Evolutionary conservation across 208 protist genomes (phyloP).

Genomic region (Trypanosoma rangeli): DNA sequence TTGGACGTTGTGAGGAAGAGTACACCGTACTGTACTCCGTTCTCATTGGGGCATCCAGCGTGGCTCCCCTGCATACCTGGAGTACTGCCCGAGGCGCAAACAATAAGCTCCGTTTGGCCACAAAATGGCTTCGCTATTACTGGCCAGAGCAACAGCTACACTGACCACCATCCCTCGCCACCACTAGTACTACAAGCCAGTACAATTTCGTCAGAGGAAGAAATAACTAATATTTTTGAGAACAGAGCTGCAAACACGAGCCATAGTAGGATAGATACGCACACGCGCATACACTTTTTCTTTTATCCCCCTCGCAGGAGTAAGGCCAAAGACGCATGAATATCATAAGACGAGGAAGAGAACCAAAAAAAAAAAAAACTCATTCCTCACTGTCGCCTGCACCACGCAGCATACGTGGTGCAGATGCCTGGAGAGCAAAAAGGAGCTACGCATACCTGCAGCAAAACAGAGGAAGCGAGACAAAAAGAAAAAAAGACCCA

Average conservation of each 20-base stretch:
- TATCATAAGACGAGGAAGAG: not conserved
- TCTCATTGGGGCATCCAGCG: conserved; percentile 5
- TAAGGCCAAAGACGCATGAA: not conserved
- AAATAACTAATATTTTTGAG: not conserved
- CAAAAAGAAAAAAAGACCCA: too few species aligned
- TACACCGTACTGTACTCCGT: conserved; percentile 21
- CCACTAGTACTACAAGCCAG: not conserved
- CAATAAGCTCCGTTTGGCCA: conserved; percentile 25
- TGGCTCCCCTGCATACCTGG: conserved; percentile 31
- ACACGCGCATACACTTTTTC: not conserved
- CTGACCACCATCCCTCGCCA: not conserved
- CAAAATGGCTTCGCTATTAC: conserved; percentile 17
- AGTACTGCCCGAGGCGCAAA: conserved; percentile 21
- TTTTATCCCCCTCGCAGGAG: not conserved
- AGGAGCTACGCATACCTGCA: not conserved
- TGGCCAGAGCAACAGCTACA: not conserved
- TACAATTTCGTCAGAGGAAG: not conserved
- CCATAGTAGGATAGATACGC: not conserved
- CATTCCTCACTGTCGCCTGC: not conserved
- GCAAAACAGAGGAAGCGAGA: not conserved
- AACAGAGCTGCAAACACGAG: not conserved
- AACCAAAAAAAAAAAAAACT: not conserved
- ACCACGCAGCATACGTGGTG: not conserved
- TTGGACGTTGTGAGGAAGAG: conserved; percentile 18
- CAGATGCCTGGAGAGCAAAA: not conserved